Evolutionary conservation across 352 stramenopile genomes (phyloP).

Genomic region (Aphanomyces euteiches): DNA sequence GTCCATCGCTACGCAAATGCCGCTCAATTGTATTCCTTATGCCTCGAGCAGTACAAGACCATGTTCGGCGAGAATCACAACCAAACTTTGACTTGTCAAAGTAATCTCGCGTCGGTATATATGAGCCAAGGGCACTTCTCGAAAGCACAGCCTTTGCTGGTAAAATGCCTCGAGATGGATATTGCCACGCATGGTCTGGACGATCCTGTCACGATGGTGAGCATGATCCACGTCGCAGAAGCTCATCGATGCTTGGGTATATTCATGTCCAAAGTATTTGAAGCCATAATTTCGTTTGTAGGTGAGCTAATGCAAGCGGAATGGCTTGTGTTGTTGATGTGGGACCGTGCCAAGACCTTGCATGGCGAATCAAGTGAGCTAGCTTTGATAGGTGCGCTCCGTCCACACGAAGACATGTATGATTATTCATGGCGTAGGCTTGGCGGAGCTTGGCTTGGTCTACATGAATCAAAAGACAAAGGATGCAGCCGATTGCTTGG

Average conservation of each 20-base stretch:
- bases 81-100: not conserved
- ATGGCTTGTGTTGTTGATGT: slow-evolving; percentile 16
- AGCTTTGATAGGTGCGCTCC: not conserved
- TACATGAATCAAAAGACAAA: slow-evolving; percentile 11
- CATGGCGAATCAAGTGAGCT: slow-evolving; percentile 3
- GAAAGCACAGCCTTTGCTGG: not conserved
- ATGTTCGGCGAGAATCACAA: not conserved
- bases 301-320: slow-evolving; percentile 18
- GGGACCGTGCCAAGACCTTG: slow-evolving; percentile 9
- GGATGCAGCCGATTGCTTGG: slow-evolving; percentile 2
- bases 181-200: not conserved
- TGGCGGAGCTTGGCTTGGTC: not conserved
- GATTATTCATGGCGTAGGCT: not conserved
- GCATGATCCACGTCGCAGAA: slow-evolving; percentile 13
- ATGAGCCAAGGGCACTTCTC: not conserved
- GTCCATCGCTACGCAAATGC: not conserved
- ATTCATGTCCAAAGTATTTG: not conserved
- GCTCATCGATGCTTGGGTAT: slow-evolving; percentile 10
- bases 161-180: slow-evolving; percentile 4
- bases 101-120: slow-evolving; percentile 5
- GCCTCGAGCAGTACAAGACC: not conserved
- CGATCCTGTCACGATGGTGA: not conserved
- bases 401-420: not conserved
- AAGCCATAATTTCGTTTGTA: not conserved
- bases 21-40: not conserved